A percentile compares a stretch with the other conserved stretches of the same genome.
Evolutionary conservation across 306 rosid genomes (phyloP).

Genomic region (Malus sylvestris): DNA sequence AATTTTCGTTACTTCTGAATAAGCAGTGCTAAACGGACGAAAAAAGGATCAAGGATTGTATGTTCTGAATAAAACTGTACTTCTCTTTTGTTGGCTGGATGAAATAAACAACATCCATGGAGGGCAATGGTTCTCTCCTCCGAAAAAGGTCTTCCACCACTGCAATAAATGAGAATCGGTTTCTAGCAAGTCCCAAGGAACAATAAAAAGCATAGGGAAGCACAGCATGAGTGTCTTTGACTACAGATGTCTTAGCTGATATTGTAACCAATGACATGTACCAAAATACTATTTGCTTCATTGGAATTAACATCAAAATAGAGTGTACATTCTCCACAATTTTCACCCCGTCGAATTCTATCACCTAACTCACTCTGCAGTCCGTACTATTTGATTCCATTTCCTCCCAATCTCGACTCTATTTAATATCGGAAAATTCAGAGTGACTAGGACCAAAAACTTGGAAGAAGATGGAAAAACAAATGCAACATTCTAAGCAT

Average conservation of each 20-base stretch:
- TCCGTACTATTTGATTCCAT: too few relatives aligned
- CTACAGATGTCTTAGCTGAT: too few relatives aligned
- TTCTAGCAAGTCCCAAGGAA: neutral
- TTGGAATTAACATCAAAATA: neutral
- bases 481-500: neutral
- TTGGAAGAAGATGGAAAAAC: neutral
- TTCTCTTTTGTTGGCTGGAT: constrained; percentile 88
- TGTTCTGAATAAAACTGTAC: constrained; percentile 31
- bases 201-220: neutral
- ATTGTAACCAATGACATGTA: neutral
- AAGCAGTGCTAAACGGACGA: too few relatives aligned
- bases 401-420: too few relatives aligned
- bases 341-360: neutral
- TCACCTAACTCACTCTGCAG: too few relatives aligned
- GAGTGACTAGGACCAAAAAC: neutral
- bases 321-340: neutral
- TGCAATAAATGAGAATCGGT: constrained; percentile 33
- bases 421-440: neutral
- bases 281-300: neutral
- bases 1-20: too few relatives aligned
- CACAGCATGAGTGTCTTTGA: neutral
- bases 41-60: neutral
- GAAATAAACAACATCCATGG: constrained; percentile 86
- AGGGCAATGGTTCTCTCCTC: constrained; percentile 94
- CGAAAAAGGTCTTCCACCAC: constrained; percentile 97